Evolutionary conservation across 1,284 basidiomycete species (phyloP).

Genomic region (Rhodotorula sp.): DNA sequence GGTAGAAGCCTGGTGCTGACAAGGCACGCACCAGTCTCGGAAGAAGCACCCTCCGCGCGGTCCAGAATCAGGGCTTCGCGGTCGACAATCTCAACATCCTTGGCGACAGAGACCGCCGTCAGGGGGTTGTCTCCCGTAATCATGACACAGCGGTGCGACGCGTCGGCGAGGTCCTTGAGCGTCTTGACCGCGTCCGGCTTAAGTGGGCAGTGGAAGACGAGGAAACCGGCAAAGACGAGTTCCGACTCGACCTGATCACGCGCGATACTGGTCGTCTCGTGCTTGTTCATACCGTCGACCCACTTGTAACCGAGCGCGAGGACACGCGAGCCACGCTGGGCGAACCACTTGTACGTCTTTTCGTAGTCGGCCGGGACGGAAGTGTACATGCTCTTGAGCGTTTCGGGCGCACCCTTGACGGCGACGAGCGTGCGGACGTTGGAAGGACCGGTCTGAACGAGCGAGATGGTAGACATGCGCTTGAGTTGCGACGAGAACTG

Average conservation of each 20-base stretch:
- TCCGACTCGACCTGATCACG: slow-evolving; percentile 74
- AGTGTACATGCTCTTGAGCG: slow-evolving; percentile 79
- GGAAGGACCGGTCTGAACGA: slow-evolving; percentile 48
- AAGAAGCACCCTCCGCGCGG: slow-evolving; percentile 70
- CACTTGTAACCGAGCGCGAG: slow-evolving; percentile 83
- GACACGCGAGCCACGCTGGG: slow-evolving; percentile 83
- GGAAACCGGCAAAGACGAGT: slow-evolving; percentile 80
- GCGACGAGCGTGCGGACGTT: slow-evolving; percentile 51
- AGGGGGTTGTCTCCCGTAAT: slow-evolving; percentile 96
- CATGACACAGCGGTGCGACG: slow-evolving; percentile 94
- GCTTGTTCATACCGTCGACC: slow-evolving; percentile 63
- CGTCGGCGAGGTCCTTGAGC: slow-evolving; percentile 87
- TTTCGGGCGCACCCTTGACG: slow-evolving; percentile 94
- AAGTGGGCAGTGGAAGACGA: slow-evolving; percentile 94
- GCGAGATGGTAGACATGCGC: slow-evolving; percentile 87
- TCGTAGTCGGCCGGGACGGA: slow-evolving; percentile 75
- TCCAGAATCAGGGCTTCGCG: slow-evolving; percentile 88
- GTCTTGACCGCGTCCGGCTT: slow-evolving; percentile 87
- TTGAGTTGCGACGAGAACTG: slow-evolving; percentile 95
- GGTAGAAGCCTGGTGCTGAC: neutral
- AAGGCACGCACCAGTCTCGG: slow-evolving; percentile 60
- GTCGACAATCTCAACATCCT: slow-evolving; percentile 92
- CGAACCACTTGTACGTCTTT: slow-evolving; percentile 89
- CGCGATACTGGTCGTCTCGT: slow-evolving; percentile 75
- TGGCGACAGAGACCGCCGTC: slow-evolving; percentile 88